These are phyloP conservation scores for Tolypocladium sp. DNA, from an alignment of 2,329 filamentous ascomycete genomes.

Conservation along the genomic window DNA sequence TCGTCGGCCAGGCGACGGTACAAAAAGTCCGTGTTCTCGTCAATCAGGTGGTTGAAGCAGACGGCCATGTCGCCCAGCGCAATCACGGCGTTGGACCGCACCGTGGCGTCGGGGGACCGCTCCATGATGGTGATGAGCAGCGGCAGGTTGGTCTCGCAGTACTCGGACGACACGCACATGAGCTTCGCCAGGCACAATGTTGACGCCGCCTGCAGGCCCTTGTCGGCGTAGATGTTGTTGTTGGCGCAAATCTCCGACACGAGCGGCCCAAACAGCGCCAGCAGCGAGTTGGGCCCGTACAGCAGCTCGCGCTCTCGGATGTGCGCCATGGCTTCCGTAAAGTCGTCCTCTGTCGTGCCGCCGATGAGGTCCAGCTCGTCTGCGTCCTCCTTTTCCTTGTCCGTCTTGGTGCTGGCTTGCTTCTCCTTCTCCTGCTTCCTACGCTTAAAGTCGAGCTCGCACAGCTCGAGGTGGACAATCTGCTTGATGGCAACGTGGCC, in stretches of 20 bases:
- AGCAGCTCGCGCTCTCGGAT: conserved; percentile 77
- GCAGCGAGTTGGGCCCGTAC: conserved; percentile 71
- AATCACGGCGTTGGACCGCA: conserved; percentile 92
- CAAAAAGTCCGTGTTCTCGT: conserved; percentile 97
- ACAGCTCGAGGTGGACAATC: conserved; percentile 96
- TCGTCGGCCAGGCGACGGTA: conserved; percentile 87
- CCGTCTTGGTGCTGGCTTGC: conserved; percentile 35
- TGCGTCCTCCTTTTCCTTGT: conserved; percentile 50
- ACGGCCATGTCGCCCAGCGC: conserved; percentile 98
- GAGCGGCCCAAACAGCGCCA: conserved; percentile 85
- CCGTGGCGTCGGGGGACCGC: conserved; percentile 82
- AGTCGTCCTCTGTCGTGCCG: conserved; percentile 90
- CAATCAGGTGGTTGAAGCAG: conserved; percentile 98
- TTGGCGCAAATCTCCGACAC: conserved; percentile 91
- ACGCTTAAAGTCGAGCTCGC: conserved; percentile 94
- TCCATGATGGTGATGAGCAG: conserved; percentile 98
- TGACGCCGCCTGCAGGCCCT: conserved; percentile 83
- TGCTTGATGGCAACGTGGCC: conserved; percentile 98
- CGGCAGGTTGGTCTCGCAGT: conserved; percentile 86
- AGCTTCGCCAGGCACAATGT: conserved; percentile 94
- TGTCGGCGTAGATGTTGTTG: conserved; percentile 85
- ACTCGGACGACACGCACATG: conserved; percentile 96
- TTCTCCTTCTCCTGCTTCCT: conserved; percentile 87
- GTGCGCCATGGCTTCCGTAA: conserved; percentile 76
- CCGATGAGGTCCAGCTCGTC: conserved; percentile 95